phyloP scores from a whole-genome alignment of 2,329 filamentous ascomycete species.

The Pseudogymnoascus sp. region DNA sequence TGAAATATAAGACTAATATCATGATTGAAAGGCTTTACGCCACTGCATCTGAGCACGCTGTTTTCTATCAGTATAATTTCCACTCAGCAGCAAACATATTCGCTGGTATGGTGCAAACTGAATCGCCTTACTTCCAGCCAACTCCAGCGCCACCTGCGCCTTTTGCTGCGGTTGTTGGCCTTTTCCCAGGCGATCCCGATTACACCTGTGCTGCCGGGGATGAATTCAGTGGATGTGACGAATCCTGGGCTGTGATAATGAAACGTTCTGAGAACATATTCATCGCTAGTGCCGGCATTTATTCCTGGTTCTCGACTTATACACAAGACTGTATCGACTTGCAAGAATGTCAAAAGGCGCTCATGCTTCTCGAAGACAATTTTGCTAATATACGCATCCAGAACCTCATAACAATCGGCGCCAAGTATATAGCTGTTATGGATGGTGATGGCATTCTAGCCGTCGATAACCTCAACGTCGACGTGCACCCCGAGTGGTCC shows the following conservation, averaged over 20 bases:
- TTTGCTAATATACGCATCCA: constrained; percentile 8
- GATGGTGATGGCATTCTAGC: constrained; percentile 25
- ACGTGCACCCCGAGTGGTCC: constrained; percentile 26
- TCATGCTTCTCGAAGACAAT: neutral
- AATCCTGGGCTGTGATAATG: constrained; percentile 23
- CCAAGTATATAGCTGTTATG: constrained; percentile 25
- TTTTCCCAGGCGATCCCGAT: neutral
- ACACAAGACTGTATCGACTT: constrained; percentile 23
- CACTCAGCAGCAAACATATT: constrained; percentile 49
- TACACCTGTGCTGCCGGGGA: too few species aligned
- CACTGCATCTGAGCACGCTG: constrained; percentile 55
- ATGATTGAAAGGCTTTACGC: constrained; percentile 34
- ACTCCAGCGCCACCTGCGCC: constrained; percentile 35
- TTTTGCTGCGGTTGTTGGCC: constrained; percentile 9
- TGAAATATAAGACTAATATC: constrained; percentile 21
- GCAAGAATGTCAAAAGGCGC: constrained; percentile 24
- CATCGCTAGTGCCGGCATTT: constrained; percentile 26
- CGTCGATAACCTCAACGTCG: constrained; percentile 25
- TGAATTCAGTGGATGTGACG: too few species aligned
- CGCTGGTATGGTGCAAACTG: constrained; percentile 57
- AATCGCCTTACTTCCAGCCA: constrained; percentile 63
- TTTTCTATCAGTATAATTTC: constrained; percentile 60
- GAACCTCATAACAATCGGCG: constrained; percentile 29
- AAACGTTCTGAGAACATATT: constrained; percentile 19
- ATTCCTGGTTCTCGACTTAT: constrained; percentile 26